A percentile compares a stretch with the other conserved stretches of the same genome.
Conservation (phyloP, 2,329 filamentous ascomycete species). For the Emergomyces africanus region DNA sequence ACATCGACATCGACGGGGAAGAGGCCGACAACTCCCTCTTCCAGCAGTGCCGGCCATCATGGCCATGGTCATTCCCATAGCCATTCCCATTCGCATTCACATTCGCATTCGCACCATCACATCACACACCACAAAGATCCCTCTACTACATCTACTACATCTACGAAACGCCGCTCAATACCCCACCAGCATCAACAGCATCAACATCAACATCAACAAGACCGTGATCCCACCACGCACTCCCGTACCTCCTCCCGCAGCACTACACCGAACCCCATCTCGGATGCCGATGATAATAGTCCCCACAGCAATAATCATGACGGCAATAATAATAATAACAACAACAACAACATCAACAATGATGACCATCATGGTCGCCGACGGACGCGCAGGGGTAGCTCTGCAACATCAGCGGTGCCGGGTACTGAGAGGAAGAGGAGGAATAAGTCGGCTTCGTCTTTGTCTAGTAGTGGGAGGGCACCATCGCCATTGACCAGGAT, state of each 20-base stretch:
- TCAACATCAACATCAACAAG: not conserved
- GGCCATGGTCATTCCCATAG: too few relatives aligned
- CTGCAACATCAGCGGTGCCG: conserved; percentile 17
- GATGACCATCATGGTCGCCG: conserved; percentile 18
- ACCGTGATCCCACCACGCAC: conserved; percentile 23
- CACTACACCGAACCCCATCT: conserved; percentile 21
- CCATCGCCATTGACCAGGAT: conserved; percentile 9
- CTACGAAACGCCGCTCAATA: conserved; percentile 5
- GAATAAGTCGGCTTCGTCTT: conserved; percentile 3
- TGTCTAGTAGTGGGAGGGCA: conserved; percentile 1
- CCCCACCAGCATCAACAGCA: too few relatives aligned
- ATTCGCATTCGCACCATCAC: conserved; percentile 14
- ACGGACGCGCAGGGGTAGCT: conserved; percentile 25
- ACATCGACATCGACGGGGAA: not conserved
- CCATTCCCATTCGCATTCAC: not conserved
- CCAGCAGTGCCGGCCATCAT: not conserved
- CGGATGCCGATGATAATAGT: conserved; percentile 24
- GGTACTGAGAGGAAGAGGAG: conserved; percentile 16
- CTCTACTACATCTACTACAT: conserved; percentile 5
- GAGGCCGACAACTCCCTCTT: not conserved
- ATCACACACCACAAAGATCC: conserved; percentile 17
- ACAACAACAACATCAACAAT: too few relatives aligned
- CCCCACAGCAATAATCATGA: conserved; percentile 13
- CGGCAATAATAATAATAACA: conserved; percentile 8
- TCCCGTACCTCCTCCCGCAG: conserved; percentile 32